Conservation (phyloP, 108 stramenopile genomes). For the Cyclotella cryptica region DNA sequence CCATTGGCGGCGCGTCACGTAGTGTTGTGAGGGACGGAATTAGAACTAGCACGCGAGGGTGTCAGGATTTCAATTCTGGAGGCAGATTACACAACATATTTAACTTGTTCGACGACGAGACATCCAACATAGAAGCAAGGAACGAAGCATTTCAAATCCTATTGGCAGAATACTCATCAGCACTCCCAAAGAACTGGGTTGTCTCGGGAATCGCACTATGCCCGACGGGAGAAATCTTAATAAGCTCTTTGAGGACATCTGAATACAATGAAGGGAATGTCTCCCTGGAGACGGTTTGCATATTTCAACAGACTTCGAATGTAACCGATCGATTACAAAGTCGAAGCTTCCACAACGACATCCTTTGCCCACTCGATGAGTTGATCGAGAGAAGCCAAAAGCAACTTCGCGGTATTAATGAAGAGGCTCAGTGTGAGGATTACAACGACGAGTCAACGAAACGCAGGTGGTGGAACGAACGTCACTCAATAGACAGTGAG, state of each 20-base stretch:
- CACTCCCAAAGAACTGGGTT: conserved; percentile 59
- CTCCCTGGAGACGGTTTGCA: conserved; percentile 28
- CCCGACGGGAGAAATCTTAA: conserved; percentile 74
- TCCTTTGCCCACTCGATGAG: conserved; percentile 72
- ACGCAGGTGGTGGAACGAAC: conserved; percentile 78
- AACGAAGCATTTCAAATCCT: conserved; percentile 17
- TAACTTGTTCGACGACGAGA: conserved; percentile 45
- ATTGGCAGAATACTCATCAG: conserved; percentile 7
- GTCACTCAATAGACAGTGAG: conserved; percentile 66
- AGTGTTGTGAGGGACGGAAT: conserved; percentile 31
- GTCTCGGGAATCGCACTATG: conserved; percentile 60
- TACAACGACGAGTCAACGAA: conserved; percentile 57
- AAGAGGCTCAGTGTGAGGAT: conserved; percentile 41
- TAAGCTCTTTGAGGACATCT: conserved; percentile 36
- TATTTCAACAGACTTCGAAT: conserved; percentile 36
- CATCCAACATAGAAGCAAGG: conserved; percentile 4
- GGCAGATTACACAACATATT: conserved; percentile 36
- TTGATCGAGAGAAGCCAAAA: conserved; percentile 70
- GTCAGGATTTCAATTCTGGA: not conserved
- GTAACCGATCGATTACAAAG: not conserved
- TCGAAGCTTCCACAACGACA: conserved; percentile 30
- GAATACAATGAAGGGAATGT: not conserved
- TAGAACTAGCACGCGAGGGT: not conserved
- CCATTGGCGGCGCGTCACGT: conserved; percentile 47
- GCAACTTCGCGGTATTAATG: conserved; percentile 71